Evolutionary conservation across 2,329 filamentous ascomycete genomes (phyloP), one percentile per base, ranked within the genome.

Genomic region (Bipolaris sorokiniana): DNA sequence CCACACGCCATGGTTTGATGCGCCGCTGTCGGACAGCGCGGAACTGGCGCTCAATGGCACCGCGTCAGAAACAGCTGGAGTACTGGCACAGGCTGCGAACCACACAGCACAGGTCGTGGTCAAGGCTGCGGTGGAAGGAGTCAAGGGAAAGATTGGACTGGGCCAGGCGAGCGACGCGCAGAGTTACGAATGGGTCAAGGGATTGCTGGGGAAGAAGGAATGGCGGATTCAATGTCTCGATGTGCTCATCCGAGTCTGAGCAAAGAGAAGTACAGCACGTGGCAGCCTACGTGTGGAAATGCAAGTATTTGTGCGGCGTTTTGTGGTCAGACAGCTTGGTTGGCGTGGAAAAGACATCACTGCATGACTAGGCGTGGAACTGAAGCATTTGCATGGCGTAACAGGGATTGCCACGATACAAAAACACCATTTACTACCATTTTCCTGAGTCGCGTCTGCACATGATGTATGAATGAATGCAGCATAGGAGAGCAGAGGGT

Each of bases 191-290:
- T 97, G 93, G 92, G 78, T 97, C 58, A 85, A 92, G 66, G 92
- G 87, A 69, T 77, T 96, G 48, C 77, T 97, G 48, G 93, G 92
- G 3, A 86, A 87, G 76, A 87, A 90, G 68, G 93, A 97, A 76
- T 96, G 94, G 91, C 86, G 90, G 67, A 85, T 99, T 63, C 92
- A 94, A 55, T 97, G 93, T 76, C 84, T 99, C 77, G 92, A 97
- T 76, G 86, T 98, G 28, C 88, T 93, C 68, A 87, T 98, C 51
- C 83, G 91, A 62, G 79, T 97, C 47, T 73, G 61, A 68, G 44
- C 4, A 18, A 22, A 23, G 36, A 33, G 31, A 11, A 5, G 36
- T 13, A 18, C 33, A 38, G 38, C 9, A 33, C 7, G 40, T 28
- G n/a, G n/a, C 34, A 36, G 51, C 20, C 16, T 38, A 18, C 44